These are phyloP conservation scores for Nicotiana sylvestris DNA, from an alignment of 257 asterid genomes.

Conservation along the genomic window DNA sequence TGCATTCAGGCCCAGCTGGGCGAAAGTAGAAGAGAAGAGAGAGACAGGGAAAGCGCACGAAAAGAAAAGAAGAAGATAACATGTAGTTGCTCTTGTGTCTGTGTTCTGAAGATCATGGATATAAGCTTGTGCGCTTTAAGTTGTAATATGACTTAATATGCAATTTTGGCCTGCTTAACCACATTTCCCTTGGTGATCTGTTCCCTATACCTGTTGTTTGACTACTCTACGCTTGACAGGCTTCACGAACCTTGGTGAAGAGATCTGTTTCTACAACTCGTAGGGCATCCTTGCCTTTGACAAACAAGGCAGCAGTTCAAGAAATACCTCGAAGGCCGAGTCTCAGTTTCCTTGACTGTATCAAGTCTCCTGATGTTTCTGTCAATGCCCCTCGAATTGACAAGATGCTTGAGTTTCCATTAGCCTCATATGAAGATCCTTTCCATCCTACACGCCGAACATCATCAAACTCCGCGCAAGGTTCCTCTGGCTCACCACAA, in stretches of 20 bases:
- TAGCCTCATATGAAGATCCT: slow-evolving; percentile 52
- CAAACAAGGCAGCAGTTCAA: slow-evolving; percentile 35
- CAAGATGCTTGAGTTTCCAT: slow-evolving; percentile 70
- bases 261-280: slow-evolving; percentile 51
- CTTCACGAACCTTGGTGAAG: slow-evolving; percentile 49
- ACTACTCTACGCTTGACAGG: slow-evolving; percentile 33
- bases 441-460: slow-evolving; percentile 33
- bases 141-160: background rate
- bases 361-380: slow-evolving; percentile 68
- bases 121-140: background rate
- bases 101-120: background rate
- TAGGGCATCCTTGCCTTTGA: slow-evolving; percentile 68
- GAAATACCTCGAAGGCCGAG: slow-evolving; percentile 36
- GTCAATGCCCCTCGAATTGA: slow-evolving; percentile 79
- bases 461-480: slow-evolving; percentile 50
- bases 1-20: background rate
- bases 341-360: slow-evolving; percentile 34
- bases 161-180: slow-evolving; percentile 1
- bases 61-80: background rate
- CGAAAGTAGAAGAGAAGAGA: background rate
- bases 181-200: slow-evolving; percentile 1
- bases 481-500: slow-evolving; percentile 60
- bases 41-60: background rate
- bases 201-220: slow-evolving; percentile 1
- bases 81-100: slow-evolving; percentile 2